Evolutionary conservation across 176 grass and related monocot species (phyloP).

Genomic region (Oryza meyeriana): DNA sequence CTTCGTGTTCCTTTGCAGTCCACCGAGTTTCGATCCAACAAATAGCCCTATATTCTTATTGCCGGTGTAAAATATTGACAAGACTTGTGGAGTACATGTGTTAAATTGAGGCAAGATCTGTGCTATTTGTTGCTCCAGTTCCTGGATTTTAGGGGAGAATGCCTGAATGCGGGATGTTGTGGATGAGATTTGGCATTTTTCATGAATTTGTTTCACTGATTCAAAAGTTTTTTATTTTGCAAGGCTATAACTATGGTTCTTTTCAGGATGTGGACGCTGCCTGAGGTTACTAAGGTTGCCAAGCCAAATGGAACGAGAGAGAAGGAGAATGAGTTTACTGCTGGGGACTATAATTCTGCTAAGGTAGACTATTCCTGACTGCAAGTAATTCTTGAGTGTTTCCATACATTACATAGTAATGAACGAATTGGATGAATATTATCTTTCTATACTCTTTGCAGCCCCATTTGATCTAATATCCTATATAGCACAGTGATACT

Average conservation of each 20-base stretch:
- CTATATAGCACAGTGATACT: neutral
- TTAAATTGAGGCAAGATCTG: conserved; percentile 15
- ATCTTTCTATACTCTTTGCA: neutral
- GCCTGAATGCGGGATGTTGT: neutral
- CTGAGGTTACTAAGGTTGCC: conserved; percentile 50
- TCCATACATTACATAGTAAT: neutral
- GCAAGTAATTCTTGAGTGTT: neutral
- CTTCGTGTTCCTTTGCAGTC: too few species aligned
- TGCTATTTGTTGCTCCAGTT: too few species aligned
- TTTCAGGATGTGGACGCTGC: conserved; percentile 79
- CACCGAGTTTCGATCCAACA: too few species aligned
- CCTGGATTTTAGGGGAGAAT: neutral
- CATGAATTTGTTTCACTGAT: too few species aligned
- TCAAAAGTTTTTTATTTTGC: too few species aligned
- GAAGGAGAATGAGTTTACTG: conserved; percentile 7
- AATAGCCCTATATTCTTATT: too few species aligned
- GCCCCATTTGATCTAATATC: neutral
- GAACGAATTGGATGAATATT: neutral
- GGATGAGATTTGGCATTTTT: neutral
- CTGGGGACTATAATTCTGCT: conserved; percentile 49
- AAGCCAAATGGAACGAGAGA: conserved; percentile 39
- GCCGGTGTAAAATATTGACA: too few species aligned
- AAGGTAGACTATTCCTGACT: conserved; percentile 37
- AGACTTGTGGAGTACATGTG: too few species aligned
- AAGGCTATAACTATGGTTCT: neutral